Percentiles rank a stretch among this genome's conserved stretches.
Evolutionary conservation across 73 alveolate species (phyloP).

Genomic region (Paraurostyla sp.): DNA sequence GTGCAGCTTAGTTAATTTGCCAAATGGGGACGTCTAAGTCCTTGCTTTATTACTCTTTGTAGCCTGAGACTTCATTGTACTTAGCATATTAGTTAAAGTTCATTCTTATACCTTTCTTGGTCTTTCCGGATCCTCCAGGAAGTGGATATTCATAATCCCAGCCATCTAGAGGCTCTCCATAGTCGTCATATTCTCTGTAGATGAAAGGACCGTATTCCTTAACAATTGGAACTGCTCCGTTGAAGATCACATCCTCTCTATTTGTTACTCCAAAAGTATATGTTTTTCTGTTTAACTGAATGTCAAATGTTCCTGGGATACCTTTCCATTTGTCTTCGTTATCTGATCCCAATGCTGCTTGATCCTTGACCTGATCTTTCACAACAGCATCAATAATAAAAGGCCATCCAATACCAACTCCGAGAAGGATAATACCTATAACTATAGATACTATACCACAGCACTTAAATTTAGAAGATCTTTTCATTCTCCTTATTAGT

Average conservation of each 20-base stretch:
- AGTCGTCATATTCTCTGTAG: constrained; percentile 60
- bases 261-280: constrained; percentile 42
- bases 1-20: constrained; percentile 70
- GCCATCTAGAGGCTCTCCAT: constrained; percentile 2
- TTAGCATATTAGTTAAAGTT: background rate
- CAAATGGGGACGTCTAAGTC: constrained; percentile 41
- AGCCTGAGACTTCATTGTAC: constrained; percentile 24
- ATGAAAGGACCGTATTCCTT: constrained; percentile 68
- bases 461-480: constrained; percentile 52
- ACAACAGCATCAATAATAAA: constrained; percentile 40
- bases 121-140: constrained; percentile 1
- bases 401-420: constrained; percentile 49
- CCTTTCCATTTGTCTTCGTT: constrained; percentile 64
- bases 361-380: background rate
- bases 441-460: constrained; percentile 52
- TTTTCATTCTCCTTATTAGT: constrained; percentile 34
- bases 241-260: constrained; percentile 68
- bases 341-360: constrained; percentile 55
- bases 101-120: constrained; percentile 40
- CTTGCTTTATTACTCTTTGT: constrained; percentile 27
- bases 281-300: constrained; percentile 26
- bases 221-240: constrained; percentile 65
- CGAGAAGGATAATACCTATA: constrained; percentile 32
- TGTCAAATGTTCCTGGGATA: constrained; percentile 68
- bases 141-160: constrained; percentile 39